A percentile compares a stretch with the other conserved stretches of the same genome.
Conservation (phyloP, 73 alveolate genomes). For the Tetrahymena malaccensis region DNA sequence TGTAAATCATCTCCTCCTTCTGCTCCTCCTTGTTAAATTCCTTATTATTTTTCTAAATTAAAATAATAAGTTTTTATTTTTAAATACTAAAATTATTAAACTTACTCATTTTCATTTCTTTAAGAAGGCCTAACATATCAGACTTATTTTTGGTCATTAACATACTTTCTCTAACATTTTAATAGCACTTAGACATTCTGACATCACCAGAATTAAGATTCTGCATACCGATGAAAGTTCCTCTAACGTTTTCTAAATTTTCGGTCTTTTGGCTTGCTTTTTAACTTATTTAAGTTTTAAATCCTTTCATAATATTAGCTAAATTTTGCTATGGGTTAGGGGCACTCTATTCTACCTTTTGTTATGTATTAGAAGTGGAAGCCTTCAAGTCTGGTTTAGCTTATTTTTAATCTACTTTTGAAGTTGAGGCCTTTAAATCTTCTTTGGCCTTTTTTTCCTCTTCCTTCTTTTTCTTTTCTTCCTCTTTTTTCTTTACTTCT, state of each 20-base stretch:
- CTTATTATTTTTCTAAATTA: neutral
- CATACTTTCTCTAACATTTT: neutral
- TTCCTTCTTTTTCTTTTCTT: conserved; percentile 9
- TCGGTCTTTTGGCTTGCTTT: neutral
- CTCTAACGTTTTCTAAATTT: neutral
- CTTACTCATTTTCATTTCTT: neutral
- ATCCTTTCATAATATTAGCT: neutral
- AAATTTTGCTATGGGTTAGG: neutral
- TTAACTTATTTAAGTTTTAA: neutral
- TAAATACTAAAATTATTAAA: neutral
- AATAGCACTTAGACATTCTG: neutral
- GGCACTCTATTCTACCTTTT: neutral
- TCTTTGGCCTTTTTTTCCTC: neutral
- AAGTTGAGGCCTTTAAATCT: neutral
- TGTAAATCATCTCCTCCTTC: neutral
- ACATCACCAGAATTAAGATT: neutral
- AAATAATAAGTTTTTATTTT: neutral
- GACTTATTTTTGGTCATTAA: neutral
- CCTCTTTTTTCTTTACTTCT: conserved; percentile 6
- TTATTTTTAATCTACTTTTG: neutral
- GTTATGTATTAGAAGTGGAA: neutral
- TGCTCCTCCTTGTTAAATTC: neutral
- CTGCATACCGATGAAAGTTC: neutral
- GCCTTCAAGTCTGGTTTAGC: neutral
- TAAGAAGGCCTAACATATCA: neutral